phyloP scores from a whole-genome alignment of 352 stramenopile species.

The Phytophthora citricola region DNA sequence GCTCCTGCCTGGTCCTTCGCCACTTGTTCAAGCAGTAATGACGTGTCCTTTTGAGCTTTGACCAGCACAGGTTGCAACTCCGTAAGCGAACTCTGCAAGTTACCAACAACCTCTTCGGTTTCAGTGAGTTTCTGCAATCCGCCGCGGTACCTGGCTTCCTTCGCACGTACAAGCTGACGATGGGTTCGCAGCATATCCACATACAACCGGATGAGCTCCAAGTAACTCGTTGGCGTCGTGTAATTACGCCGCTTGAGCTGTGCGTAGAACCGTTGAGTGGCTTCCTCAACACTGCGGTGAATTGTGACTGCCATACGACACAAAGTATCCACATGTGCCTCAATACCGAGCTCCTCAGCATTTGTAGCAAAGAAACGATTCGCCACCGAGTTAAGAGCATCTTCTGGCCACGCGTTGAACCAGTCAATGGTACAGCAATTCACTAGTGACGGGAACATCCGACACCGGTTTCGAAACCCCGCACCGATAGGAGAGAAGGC shows the following conservation, averaged over 20 bases:
- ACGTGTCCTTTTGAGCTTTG: constrained; percentile 91
- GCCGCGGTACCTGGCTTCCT: constrained; percentile 83
- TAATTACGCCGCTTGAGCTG: constrained; percentile 93
- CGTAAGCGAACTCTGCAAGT: constrained; percentile 91
- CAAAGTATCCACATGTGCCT: constrained; percentile 88
- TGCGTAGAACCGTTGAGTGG: constrained; percentile 78
- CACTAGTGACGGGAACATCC: constrained; percentile 95
- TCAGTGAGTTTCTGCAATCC: constrained; percentile 94
- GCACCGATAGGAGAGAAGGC: constrained; percentile 93
- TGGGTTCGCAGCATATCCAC: constrained; percentile 91
- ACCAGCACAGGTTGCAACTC: constrained; percentile 92
- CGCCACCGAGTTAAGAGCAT: constrained; percentile 93
- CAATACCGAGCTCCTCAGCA: constrained; percentile 89
- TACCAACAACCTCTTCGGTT: constrained; percentile 93
- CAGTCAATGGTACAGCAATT: constrained; percentile 97
- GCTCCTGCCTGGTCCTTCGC: constrained; percentile 92
- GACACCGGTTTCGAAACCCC: constrained; percentile 92
- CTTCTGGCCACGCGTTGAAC: constrained; percentile 96
- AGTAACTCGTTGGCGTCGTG: constrained; percentile 95
- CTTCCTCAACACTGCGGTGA: constrained; percentile 91
- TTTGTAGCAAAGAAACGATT: constrained; percentile 88
- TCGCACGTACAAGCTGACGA: constrained; percentile 81
- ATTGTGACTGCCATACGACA: constrained; percentile 95
- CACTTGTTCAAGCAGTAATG: constrained; percentile 86
- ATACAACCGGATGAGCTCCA: constrained; percentile 96